phyloP scores from a whole-genome alignment of 108 stramenopile genomes.

The Pseudonitzschia multistriata region DNA sequence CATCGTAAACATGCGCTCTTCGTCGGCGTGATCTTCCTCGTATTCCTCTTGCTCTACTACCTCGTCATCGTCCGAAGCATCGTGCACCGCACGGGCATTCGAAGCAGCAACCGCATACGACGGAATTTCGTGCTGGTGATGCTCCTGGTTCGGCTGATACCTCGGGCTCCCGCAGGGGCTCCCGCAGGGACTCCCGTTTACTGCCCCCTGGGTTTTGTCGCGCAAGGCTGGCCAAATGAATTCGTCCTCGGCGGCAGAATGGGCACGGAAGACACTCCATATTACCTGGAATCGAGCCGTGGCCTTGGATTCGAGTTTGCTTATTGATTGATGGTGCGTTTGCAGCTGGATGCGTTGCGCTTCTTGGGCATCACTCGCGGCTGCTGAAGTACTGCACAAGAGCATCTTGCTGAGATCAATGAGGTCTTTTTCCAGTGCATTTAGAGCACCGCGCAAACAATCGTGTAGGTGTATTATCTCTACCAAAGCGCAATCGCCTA shows the following conservation, averaged over 20 bases:
- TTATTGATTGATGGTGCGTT: constrained; percentile 16
- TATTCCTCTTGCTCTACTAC: constrained; percentile 84
- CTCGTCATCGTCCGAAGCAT: constrained; percentile 19
- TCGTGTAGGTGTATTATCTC: constrained; percentile 90
- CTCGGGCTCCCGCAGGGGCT: constrained; percentile 24
- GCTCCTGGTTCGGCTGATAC: constrained; percentile 7
- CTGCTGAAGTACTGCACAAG: no score
- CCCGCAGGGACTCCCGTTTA: constrained; percentile 26
- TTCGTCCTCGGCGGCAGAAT: constrained; percentile 95
- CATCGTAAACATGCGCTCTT: constrained; percentile 84
- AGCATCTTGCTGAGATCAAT: constrained; percentile 42
- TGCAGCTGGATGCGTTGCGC: neutral
- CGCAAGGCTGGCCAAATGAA: constrained; percentile 94
- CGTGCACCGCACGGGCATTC: neutral
- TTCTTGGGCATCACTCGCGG: neutral
- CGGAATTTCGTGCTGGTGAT: neutral
- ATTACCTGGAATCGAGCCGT: constrained; percentile 89
- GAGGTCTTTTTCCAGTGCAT: constrained; percentile 67
- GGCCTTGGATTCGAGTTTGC: constrained; percentile 60
- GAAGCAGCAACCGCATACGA: neutral
- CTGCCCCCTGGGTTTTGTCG: constrained; percentile 57
- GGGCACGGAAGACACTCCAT: constrained; percentile 92
- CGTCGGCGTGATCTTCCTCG: constrained; percentile 92
- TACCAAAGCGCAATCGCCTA: constrained; percentile 83
- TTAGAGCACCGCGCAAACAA: constrained; percentile 80